A percentile compares a stretch with the other conserved stretches of the same genome.
phyloP scores from a whole-genome alignment of 208 protist genomes.

The Naegleria gruberi region DNA sequence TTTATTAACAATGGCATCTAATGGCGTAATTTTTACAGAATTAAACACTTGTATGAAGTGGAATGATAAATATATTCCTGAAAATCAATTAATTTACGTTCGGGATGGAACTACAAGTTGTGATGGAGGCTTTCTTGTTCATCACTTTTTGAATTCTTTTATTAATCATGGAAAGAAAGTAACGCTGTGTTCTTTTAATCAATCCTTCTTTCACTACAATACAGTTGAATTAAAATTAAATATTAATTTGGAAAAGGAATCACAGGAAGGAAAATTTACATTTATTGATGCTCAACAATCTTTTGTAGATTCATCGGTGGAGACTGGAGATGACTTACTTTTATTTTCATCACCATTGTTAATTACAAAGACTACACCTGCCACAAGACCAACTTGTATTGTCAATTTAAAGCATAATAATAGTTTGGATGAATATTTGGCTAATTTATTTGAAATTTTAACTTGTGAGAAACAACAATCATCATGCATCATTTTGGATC shows the following conservation, averaged over 20 bases:
- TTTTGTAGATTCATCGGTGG: neutral
- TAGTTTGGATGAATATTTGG: neutral
- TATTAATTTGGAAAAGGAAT: neutral
- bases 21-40: neutral
- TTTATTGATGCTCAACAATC: constrained; percentile 17
- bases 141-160: neutral
- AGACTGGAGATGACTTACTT: neutral
- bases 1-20: too few species aligned
- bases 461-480: neutral
- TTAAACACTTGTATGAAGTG: neutral
- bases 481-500: constrained; percentile 5
- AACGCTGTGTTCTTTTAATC: neutral
- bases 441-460: neutral
- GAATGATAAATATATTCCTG: neutral
- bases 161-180: neutral
- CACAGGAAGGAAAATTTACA: neutral
- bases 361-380: neutral
- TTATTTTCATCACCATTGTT: neutral
- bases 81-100: neutral
- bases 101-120: neutral
- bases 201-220: neutral
- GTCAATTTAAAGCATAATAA: neutral
- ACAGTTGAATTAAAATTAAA: constrained; percentile 16
- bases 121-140: neutral
- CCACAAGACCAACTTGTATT: neutral